A percentile compares a stretch with the other conserved stretches of the same genome.
Conservation (phyloP, 2,329 filamentous ascomycete genomes). For the Xylariaceae sp. region DNA sequence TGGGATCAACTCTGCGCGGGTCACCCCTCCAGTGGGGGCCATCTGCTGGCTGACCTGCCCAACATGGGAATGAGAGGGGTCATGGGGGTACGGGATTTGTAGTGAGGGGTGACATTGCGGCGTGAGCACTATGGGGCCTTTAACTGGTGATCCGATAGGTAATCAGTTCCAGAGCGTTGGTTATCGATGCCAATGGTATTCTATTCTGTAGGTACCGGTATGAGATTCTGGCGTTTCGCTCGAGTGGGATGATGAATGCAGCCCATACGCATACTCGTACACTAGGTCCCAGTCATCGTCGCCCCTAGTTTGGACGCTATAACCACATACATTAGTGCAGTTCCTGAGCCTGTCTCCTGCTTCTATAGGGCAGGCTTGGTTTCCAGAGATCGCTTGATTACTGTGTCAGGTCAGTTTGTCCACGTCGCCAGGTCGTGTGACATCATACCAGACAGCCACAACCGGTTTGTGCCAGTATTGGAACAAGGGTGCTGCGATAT, state of each 20-base stretch:
- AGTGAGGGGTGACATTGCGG: background rate
- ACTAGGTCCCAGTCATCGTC: background rate
- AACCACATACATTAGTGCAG: background rate
- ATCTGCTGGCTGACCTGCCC: background rate
- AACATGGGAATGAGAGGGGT: background rate
- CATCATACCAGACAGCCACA: background rate
- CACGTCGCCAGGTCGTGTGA: background rate
- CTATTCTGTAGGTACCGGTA: background rate
- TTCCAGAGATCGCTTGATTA: background rate
- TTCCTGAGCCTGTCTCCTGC: background rate
- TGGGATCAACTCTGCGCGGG: background rate
- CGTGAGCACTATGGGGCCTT: background rate
- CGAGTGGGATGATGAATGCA: background rate
- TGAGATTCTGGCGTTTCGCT: background rate
- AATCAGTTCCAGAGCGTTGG: background rate
- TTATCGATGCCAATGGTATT: background rate
- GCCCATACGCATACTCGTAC: background rate
- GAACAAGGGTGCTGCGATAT: background rate
- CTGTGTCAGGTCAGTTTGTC: background rate
- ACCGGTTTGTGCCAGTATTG: background rate
- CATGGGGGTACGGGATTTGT: background rate
- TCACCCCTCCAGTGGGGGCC: background rate
- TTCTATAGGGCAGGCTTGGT: background rate
- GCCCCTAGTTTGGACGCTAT: background rate
- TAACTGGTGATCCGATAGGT: background rate